These are phyloP conservation scores for Macrocybe sp. DNA, from an alignment of 1,284 basidiomycete genomes.

Conservation along the genomic window DNA sequence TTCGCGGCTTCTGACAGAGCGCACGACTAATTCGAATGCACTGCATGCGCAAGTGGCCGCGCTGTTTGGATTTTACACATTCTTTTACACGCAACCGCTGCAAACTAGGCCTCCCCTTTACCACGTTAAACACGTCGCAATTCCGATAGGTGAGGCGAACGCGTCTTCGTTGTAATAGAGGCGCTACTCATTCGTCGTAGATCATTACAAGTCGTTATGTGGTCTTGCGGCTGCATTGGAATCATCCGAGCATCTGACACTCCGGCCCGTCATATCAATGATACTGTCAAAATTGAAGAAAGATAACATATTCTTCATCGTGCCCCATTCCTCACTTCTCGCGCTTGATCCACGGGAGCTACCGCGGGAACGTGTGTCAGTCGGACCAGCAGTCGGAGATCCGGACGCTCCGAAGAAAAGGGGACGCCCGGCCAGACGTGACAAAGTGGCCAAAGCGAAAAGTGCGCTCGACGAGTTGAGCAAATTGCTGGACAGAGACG, in stretches of 20 bases:
- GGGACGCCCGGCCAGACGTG: slow-evolving; percentile 62
- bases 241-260: slow-evolving; percentile 31
- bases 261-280: slow-evolving; percentile 44
- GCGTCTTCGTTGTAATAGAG: slow-evolving; percentile 4
- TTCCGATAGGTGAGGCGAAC: slow-evolving; percentile 47
- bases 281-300: slow-evolving; percentile 43
- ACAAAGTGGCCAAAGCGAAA: slow-evolving; percentile 50
- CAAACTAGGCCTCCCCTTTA: slow-evolving; percentile 45
- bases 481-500: slow-evolving; percentile 19
- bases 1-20: slow-evolving; percentile 38
- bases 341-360: slow-evolving; percentile 55
- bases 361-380: slow-evolving; percentile 44
- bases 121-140: slow-evolving; percentile 41
- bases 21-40: slow-evolving; percentile 39
- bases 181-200: slow-evolving; percentile 28
- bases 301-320: slow-evolving; percentile 48
- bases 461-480: slow-evolving; percentile 47
- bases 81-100: slow-evolving; percentile 61
- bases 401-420: slow-evolving; percentile 42
- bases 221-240: slow-evolving; percentile 38
- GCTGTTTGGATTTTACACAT: slow-evolving; percentile 64
- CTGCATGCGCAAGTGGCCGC: slow-evolving; percentile 50
- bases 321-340: slow-evolving; percentile 46
- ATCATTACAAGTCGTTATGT: slow-evolving; percentile 45
- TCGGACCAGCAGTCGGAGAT: slow-evolving; percentile 38